Evolutionary conservation across 306 rosid species (phyloP), one percentile per base, ranked within the genome.

Genomic region (Lithocarpus polystachyus): DNA sequence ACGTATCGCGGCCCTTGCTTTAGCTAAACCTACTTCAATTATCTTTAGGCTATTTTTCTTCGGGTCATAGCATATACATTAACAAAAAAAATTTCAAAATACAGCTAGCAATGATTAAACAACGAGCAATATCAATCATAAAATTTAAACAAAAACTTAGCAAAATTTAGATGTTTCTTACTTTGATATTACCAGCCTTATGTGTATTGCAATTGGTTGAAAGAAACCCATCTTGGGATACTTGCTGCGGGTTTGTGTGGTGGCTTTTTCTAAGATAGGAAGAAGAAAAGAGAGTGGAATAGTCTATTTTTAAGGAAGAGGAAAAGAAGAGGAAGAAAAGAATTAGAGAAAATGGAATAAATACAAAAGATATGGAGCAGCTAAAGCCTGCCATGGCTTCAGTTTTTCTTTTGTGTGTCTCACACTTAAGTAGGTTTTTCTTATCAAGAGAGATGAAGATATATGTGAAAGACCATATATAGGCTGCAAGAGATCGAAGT

Each of bases 1-100:
- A 0, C 59, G 51, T 64, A 92, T 92, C 2, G 89, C 85, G 1
- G 20, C 85, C 68, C 97, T 84, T 12, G 94, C 94, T 77, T 82
- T 79, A 5, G 79, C 86, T 82, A 90, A 84, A 1, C 82, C 88
- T 43, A 81, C 74, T 87, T 92, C 97, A 1, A 82, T 80, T 64
- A 72, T 88, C 80, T 40, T 3, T 56, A 82, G 65, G 10, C 71
- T 68, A 8, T 67, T 75, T 22, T 29, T 81, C 35, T 73, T 67
- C 72, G 71, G 15, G 4, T 15, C n/a, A 35, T 14, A 56, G 40
- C 18, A 26, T 81, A 57, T 4, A 4, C 69, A 11, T 81, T 4
- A 1, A 3, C 15, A 8, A 15, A 72, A 7, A 3, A 48, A 48
- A 48, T 48, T 48, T 10, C 53, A 48, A 48, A 48, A 3, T 48